phyloP scores from a whole-genome alignment of 441 rosid genomes.

The Eruca vesicaria region DNA sequence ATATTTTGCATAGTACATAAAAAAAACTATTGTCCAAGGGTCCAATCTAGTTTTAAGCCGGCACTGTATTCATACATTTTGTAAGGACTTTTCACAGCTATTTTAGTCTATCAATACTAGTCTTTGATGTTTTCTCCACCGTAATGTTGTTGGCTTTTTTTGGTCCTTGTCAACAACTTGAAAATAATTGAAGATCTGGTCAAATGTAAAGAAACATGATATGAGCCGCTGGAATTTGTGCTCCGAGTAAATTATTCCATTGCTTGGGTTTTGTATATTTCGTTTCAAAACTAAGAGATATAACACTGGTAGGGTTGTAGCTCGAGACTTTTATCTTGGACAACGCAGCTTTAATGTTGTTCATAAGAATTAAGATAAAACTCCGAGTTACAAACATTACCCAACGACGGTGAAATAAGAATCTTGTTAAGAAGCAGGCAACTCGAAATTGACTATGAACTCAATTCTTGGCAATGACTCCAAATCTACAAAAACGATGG shows the following conservation, averaged over 20 bases:
- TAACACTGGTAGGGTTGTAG: no score
- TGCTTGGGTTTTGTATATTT: neutral
- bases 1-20: no score
- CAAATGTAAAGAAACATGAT: neutral
- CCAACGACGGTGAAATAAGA: no score
- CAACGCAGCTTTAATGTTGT: neutral
- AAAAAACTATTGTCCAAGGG: no score
- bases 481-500: neutral
- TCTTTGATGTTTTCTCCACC: neutral
- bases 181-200: neutral
- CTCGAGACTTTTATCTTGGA: no score
- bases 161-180: neutral
- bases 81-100: neutral
- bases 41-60: no score
- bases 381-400: neutral
- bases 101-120: neutral
- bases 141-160: neutral
- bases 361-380: neutral
- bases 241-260: neutral
- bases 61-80: no score
- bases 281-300: neutral
- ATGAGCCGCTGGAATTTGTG: no score
- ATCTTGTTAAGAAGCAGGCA: no score
- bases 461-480: neutral
- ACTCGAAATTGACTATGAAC: no score